Evolutionary conservation across 1,139 yeast genomes (phyloP), one percentile per base, ranked within the genome.

Genomic region (Candida neerlandica): DNA sequence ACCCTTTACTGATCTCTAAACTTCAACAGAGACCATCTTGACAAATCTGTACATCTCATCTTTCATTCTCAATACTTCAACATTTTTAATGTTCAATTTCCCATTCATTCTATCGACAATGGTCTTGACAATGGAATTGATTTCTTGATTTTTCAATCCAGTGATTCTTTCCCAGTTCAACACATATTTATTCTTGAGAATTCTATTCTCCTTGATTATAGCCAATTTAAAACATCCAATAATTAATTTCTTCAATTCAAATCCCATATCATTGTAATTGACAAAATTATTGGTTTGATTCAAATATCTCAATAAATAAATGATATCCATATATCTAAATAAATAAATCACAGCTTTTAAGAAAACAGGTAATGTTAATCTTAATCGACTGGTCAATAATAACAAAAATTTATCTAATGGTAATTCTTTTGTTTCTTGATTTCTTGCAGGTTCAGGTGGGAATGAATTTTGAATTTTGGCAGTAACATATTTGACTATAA

Each of bases 311-410:
- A 77, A 68, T 50, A 77, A 67, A 58, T 76, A 77, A 45, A 77
- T 72, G 37, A 76, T 73, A 56, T 77, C 80, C 80, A 77, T 77
- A 56, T 77, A 77, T 49, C 81, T 67, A 62, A 76, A 75, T 43
- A 77, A 63, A 56, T 76, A 76, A 39, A 77, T 73, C 34, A 71
- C 65, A 4, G 78, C 75, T 54, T 72, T 75, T 66, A 76, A 66
- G 55, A 77, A 77, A 51, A 65, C 61, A 3, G 71, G 64, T 33
- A 76, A 57, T 1, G 76, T 59, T 45, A 76, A 61, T 51, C 65
- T 67, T 47, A 76, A 68, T 49, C 80, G 63, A 51, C 73, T 66
- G 12, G 75, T 67, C 50, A 76, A 64, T 38, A 74, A 61, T 50
- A 75, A 62, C 42, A 76, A 63, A 49, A 73, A 76, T 51, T 67